These are phyloP conservation scores for Helichrysum umbraculigerum DNA, from an alignment of 129 eudicot species.

Conservation along the genomic window DNA sequence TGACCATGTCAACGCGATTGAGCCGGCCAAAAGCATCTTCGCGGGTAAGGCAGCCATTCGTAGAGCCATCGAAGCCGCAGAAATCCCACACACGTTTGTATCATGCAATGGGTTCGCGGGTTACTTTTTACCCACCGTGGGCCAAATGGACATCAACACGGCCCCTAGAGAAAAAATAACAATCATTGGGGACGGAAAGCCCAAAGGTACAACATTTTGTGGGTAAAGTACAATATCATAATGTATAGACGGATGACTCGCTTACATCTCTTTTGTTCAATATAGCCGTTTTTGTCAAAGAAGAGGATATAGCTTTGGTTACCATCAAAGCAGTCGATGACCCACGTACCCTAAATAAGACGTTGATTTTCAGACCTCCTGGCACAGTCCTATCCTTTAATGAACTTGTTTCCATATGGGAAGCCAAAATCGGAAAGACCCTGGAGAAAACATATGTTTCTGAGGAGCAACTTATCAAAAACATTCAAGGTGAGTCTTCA, in stretches of 20 bases:
- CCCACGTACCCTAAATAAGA: constrained; percentile 72
- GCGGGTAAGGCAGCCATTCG: constrained; percentile 37
- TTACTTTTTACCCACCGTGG: constrained; percentile 33
- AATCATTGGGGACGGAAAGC: constrained; percentile 48
- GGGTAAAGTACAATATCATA: background rate
- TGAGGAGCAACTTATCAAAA: constrained; percentile 54
- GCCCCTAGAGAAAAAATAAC: constrained; percentile 42
- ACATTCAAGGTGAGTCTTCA: constrained; percentile 50
- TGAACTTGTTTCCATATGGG: constrained; percentile 71
- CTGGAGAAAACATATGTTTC: constrained; percentile 49
- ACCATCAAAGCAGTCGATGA: constrained; percentile 76
- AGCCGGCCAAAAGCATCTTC: constrained; percentile 41
- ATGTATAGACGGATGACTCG: background rate
- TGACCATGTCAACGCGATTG: constrained; percentile 42
- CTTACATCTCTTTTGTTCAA: background rate
- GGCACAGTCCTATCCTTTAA: constrained; percentile 50
- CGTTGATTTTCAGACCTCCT: constrained; percentile 56
- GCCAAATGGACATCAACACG: constrained; percentile 20
- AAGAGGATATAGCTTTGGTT: constrained; percentile 61
- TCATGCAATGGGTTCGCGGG: constrained; percentile 35
- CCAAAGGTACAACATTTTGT: constrained; percentile 34
- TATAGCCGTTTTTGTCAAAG: constrained; percentile 56
- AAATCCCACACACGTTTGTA: constrained; percentile 42
- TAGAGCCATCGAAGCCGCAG: constrained; percentile 40
- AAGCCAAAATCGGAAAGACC: constrained; percentile 65